Evolutionary conservation across 2,329 filamentous ascomycete genomes (phyloP), one percentile per base, ranked within the genome.

Genomic region (Aspergillus fumigatiaffinis): DNA sequence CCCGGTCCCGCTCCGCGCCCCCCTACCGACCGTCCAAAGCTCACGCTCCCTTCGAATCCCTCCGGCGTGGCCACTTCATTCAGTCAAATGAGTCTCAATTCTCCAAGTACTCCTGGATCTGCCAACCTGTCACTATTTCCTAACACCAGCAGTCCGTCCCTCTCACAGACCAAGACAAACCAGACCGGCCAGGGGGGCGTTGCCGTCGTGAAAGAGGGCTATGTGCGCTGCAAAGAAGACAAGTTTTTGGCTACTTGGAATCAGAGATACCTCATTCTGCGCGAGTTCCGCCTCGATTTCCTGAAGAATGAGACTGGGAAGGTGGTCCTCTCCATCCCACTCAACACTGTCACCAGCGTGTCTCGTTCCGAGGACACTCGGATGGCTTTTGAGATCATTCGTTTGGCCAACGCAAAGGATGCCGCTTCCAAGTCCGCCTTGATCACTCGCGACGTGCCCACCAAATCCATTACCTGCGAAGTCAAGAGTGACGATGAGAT

Each of bases 401-500:
- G 92, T 60, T 82, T 81, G 55, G 77, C 80, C 44, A 80, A 80
- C 58, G 74, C 77, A 55, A 82, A 86, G 50, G 87, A 87, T 66
- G 87, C 85, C 42, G 77, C 82, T 56, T 76, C 76, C 42, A 90
- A 87, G 50, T 85, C 83, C 52, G 90, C 88, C 59, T 84, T 91
- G 10, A 85, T 88, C 52, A 89, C 90, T 49, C 87, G 91, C 63
- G 93, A 97, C 63, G 87, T 90, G 35, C 84, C 87, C 8, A 89
- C 88, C 57, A 91, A 90, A 73, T 90, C 91, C 3, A 85, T 97
- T 53, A 92, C 94, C 62, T 94, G 96, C 73, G 91, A 90, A 72
- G 92, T 97, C 67, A 96, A 97, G 77, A 89, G 87, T 56, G 94
- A 99, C 69, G 93, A 96, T 70, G 94, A 99, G 66, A 86, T 99